phyloP scores from a whole-genome alignment of 352 stramenopile genomes.

The Phytophthora tubulina region DNA sequence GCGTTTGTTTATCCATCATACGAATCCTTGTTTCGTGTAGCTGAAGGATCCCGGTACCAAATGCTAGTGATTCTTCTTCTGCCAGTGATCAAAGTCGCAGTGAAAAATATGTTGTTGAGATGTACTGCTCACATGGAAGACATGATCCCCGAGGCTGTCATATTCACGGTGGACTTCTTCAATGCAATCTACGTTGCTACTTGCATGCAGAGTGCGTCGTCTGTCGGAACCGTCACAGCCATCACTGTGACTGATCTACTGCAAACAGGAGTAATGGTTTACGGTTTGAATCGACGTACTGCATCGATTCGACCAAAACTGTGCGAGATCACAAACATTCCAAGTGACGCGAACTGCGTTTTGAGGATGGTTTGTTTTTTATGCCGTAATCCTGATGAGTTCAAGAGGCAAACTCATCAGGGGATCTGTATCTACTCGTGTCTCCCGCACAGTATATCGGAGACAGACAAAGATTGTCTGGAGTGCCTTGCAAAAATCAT shows the following conservation, averaged over 20 bases:
- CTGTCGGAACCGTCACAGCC: neutral
- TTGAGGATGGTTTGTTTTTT: neutral
- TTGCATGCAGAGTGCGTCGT: slow-evolving; percentile 28
- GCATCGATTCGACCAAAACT: neutral
- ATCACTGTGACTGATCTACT: slow-evolving; percentile 9
- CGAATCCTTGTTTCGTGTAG: slow-evolving; percentile 1
- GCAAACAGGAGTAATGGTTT: slow-evolving; percentile 2
- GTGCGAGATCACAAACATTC: neutral
- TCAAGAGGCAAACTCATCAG: neutral
- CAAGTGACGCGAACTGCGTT: neutral
- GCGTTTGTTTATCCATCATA: slow-evolving; percentile 21
- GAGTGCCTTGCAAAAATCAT: neutral
- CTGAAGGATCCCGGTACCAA: slow-evolving; percentile 1
- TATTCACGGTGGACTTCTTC: slow-evolving; percentile 34
- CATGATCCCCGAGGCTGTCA: slow-evolving; percentile 17
- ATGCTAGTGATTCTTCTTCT: slow-evolving; percentile 16
- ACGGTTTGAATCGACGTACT: slow-evolving; percentile 13
- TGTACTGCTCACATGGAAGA: slow-evolving; percentile 24
- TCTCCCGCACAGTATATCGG: neutral
- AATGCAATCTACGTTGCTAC: slow-evolving; percentile 24
- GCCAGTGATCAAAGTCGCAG: slow-evolving; percentile 32
- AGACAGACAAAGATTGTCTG: neutral
- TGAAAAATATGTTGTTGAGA: slow-evolving; percentile 27
- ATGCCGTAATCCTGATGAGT: neutral
- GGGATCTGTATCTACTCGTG: slow-evolving; percentile 6